phyloP scores from a whole-genome alignment of 495 filamentous ascomycete species.

The Lophiotrema nucula region DNA sequence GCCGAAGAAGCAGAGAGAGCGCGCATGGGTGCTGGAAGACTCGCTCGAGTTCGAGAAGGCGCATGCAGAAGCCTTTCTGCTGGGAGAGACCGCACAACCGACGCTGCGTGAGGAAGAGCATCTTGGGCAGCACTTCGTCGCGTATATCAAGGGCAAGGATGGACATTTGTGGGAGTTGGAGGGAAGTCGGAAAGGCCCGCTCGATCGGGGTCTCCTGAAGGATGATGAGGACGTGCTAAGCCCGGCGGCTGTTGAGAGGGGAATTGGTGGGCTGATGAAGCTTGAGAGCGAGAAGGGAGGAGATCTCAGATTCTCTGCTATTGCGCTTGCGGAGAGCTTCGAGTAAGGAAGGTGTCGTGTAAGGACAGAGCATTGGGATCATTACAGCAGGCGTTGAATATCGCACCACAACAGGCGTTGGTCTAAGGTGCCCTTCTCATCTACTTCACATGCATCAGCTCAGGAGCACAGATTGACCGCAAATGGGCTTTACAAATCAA shows the following conservation, averaged over 20 bases:
- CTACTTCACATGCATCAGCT: too few species aligned
- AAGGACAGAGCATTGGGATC: too few species aligned
- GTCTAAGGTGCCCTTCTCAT: too few species aligned
- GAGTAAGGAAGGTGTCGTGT: too few species aligned
- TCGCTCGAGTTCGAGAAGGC: conserved; percentile 68
- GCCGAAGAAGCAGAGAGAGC: conserved; percentile 53
- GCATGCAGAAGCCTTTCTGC: conserved; percentile 65
- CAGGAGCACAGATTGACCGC: too few species aligned
- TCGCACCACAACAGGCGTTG: too few species aligned
- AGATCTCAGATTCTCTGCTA: conserved; percentile 24
- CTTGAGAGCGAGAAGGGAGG: conserved; percentile 26
- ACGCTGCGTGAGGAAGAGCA: neutral
- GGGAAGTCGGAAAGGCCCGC: conserved; percentile 34
- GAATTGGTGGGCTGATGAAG: conserved; percentile 21
- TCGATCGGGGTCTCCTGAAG: conserved; percentile 29
- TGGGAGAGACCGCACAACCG: conserved; percentile 54
- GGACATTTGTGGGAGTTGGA: conserved; percentile 36
- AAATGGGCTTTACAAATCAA: too few species aligned
- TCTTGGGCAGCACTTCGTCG: conserved; percentile 27
- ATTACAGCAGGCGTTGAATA: too few species aligned
- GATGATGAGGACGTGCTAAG: conserved; percentile 31
- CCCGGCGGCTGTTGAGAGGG: conserved; percentile 10
- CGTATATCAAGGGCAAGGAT: conserved; percentile 30
- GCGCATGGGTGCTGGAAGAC: conserved; percentile 72
- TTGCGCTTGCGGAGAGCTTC: too few species aligned